A percentile compares a stretch with the other conserved stretches of the same genome.
Conservation (phyloP, 345 rosid genomes). For the Gossypium longicalyx region DNA sequence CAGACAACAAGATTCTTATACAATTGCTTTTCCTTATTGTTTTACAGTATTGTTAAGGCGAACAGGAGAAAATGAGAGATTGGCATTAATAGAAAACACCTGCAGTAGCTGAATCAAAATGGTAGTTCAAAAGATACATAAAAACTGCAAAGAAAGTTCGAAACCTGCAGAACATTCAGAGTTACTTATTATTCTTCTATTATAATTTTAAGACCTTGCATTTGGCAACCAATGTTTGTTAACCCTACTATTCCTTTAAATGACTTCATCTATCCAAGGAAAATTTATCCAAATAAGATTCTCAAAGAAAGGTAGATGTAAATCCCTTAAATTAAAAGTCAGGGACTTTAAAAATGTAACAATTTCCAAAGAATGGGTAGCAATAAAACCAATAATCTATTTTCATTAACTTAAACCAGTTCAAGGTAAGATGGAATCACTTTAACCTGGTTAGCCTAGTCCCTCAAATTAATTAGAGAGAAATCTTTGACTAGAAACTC, state of each 20-base stretch:
- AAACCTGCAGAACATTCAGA: background rate
- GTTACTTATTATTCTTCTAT: background rate
- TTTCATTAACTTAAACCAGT: background rate
- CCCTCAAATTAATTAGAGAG: background rate
- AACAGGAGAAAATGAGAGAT: conserved; percentile 10
- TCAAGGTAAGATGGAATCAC: background rate
- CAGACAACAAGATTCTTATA: background rate
- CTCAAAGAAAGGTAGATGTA: background rate
- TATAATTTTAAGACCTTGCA: background rate
- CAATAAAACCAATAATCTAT: background rate
- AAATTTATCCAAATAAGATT: background rate
- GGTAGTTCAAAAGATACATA: background rate
- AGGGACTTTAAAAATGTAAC: background rate
- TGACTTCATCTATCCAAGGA: background rate
- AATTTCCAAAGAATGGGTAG: background rate
- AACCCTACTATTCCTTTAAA: background rate
- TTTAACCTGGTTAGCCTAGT: background rate
- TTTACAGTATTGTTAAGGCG: background rate
- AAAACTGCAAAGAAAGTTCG: background rate
- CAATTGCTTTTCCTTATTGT: background rate
- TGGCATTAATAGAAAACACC: background rate
- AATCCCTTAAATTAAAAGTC: background rate
- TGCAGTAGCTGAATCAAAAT: background rate
- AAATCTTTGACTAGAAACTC: background rate
- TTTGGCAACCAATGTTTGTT: background rate